Percentiles rank a stretch among this genome's conserved stretches.
Conservation (phyloP, 176 grass and related monocot species). For the Tuctoria greenei region DNA sequence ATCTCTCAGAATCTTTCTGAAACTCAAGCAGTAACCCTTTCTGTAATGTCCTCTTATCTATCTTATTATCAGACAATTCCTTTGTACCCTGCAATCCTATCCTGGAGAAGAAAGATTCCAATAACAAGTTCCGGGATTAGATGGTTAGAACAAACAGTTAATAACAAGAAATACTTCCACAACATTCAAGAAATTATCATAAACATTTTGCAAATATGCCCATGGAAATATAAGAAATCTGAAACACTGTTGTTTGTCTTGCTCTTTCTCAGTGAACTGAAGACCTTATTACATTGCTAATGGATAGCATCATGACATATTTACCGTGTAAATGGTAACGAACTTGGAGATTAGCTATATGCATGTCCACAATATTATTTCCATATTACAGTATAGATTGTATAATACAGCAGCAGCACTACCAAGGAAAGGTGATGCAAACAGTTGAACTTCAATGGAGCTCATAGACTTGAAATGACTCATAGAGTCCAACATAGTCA, state of each 20-base stretch:
- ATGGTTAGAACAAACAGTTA: constrained; percentile 13
- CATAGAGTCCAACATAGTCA: not conserved
- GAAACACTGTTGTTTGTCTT: not conserved
- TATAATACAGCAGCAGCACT: not conserved
- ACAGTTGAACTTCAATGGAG: not conserved
- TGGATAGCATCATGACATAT: not conserved
- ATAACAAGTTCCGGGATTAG: constrained; percentile 26
- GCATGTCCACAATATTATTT: not conserved
- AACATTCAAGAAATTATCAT: constrained; percentile 4
- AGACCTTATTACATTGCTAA: not conserved
- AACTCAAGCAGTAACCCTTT: constrained; percentile 92
- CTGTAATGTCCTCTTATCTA: constrained; percentile 66
- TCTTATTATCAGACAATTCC: constrained; percentile 54
- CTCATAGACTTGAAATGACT: not conserved
- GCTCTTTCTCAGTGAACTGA: not conserved
- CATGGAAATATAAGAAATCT: no score
- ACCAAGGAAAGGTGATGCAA: not conserved
- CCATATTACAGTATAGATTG: not conserved
- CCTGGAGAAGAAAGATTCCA: constrained; percentile 45
- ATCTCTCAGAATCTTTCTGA: constrained; percentile 83
- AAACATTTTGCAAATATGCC: not conserved
- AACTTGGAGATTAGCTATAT: not conserved
- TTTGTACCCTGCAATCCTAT: constrained; percentile 67
- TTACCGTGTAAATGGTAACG: not conserved
- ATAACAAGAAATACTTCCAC: not conserved